These are phyloP conservation scores for Fusarium udum DNA, from an alignment of 2,329 filamentous ascomycete species.

Conservation along the genomic window DNA sequence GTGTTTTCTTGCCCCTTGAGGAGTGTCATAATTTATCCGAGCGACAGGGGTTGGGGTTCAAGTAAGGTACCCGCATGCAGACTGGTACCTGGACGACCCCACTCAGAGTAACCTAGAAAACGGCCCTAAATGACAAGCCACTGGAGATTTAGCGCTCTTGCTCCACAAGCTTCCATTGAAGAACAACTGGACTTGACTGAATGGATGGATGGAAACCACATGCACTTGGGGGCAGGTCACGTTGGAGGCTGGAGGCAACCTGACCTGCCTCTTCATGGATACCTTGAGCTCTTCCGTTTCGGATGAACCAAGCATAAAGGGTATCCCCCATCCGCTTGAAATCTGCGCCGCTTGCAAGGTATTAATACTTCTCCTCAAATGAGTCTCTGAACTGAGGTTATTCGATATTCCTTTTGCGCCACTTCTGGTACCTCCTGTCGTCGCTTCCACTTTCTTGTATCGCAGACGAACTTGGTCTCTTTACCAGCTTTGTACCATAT, in stretches of 20 bases:
- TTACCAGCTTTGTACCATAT: constrained; percentile 4
- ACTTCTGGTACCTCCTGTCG: not conserved
- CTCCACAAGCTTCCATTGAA: constrained; percentile 34
- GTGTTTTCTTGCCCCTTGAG: too few species aligned
- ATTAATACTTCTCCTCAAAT: not conserved
- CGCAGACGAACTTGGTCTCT: not conserved
- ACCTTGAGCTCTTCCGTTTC: constrained; percentile 25
- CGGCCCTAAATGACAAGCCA: constrained; percentile 32
- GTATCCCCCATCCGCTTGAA: constrained; percentile 32
- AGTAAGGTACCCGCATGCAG: constrained; percentile 35
- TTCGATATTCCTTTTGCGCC: constrained; percentile 8
- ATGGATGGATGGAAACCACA: constrained; percentile 25
- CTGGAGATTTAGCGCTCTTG: constrained; percentile 33
- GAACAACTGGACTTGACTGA: constrained; percentile 18
- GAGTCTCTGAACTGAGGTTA: not conserved
- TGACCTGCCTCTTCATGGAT: constrained; percentile 17
- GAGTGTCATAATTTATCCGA: constrained; percentile 22
- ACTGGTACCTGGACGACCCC: constrained; percentile 21
- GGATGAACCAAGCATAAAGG: constrained; percentile 39
- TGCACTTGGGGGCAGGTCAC: constrained; percentile 30
- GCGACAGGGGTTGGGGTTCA: constrained; percentile 20
- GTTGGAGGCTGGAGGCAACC: constrained; percentile 39
- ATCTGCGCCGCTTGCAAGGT: constrained; percentile 23
- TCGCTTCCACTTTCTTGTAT: constrained; percentile 3
- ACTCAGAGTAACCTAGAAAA: constrained; percentile 28